Evolutionary conservation across 345 rosid genomes (phyloP), one percentile per base, ranked within the genome.

Genomic region (Lumnitzera littorea): DNA sequence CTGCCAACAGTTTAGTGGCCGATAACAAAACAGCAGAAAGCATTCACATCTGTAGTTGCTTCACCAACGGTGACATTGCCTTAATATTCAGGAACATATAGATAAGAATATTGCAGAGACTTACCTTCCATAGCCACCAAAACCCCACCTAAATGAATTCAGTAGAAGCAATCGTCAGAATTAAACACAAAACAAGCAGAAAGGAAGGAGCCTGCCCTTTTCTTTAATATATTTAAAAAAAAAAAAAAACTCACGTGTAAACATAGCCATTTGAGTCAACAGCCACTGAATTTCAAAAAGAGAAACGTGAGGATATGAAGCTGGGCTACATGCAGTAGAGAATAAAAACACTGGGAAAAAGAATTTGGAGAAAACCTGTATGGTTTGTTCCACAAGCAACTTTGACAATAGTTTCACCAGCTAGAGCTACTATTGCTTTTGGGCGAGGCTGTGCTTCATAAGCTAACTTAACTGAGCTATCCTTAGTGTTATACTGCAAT

Each of bases 81-180:
- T 27, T 36, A 36, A 36, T 36, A 5, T 36, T 36, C 11, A 36
- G 43, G 11, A 36, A 5, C 43, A 36, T 36, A 9, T 36, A 5
- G 5, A 50, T 12, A 53, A 41, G 46, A 46, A n/a, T 27, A 24
- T 48, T 14, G 61, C 23, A 23, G 51, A 31, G 51, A 78, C 91
- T 57, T 70, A 94, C 97, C 99, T 94, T 77, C 99, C 97, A 84
- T 90, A 88, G 60, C 99, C 99, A 66, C 99, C 99, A 64, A 68
- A 90, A 62, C 99, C 99, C 99, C 99, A 94, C 79, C 99, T 94
- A 70, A 71, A 54, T 56, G 53, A 31, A 59, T 68, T 63, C 27
- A 67, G 80, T 47, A 62, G 11, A 57, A 56, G 46, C 55, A 56
- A 67, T 49, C 48, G 60, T 70, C 66, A 66, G 57, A 58, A 70